A percentile compares a stretch with the other conserved stretches of the same genome.
phyloP scores from a whole-genome alignment of 2,329 filamentous ascomycete species.

The Aspergillus sp. region DNA sequence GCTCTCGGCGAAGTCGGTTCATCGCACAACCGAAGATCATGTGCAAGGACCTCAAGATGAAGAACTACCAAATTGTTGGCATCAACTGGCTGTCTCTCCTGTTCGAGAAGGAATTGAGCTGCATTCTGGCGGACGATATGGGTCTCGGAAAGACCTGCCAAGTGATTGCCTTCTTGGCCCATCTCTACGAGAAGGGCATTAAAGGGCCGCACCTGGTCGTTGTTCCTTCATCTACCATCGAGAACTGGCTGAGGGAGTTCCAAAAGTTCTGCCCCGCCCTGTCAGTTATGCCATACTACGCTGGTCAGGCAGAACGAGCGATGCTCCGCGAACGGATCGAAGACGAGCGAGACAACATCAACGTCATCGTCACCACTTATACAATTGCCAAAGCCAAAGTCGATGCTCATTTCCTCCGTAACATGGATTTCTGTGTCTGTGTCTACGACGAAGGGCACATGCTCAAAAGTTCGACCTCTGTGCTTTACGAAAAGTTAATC shows the following conservation, averaged over 20 bases:
- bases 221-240: constrained; percentile 87
- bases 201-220: constrained; percentile 79
- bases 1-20: constrained; percentile 41
- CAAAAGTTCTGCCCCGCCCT: constrained; percentile 77
- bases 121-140: constrained; percentile 97
- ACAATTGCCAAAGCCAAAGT: constrained; percentile 61
- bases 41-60: constrained; percentile 72
- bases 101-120: constrained; percentile 74
- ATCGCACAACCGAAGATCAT: constrained; percentile 73
- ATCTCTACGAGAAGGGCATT: constrained; percentile 68
- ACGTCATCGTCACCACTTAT: constrained; percentile 71
- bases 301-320: constrained; percentile 64
- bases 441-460: constrained; percentile 95
- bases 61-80: constrained; percentile 90
- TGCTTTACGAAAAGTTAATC: constrained; percentile 75
- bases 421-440: constrained; percentile 56
- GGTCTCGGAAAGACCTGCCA: constrained; percentile 93
- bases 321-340: constrained; percentile 66
- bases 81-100: constrained; percentile 91
- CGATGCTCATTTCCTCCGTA: constrained; percentile 63
- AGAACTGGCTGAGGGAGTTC: constrained; percentile 95
- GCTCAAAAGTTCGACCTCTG: constrained; percentile 82
- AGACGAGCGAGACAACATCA: constrained; percentile 61
- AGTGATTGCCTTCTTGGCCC: constrained; percentile 85
- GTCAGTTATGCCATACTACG: constrained; percentile 70